Base-by-base conservation (phyloP, 306 rosid species). In the Acacia acuminata region DNA sequence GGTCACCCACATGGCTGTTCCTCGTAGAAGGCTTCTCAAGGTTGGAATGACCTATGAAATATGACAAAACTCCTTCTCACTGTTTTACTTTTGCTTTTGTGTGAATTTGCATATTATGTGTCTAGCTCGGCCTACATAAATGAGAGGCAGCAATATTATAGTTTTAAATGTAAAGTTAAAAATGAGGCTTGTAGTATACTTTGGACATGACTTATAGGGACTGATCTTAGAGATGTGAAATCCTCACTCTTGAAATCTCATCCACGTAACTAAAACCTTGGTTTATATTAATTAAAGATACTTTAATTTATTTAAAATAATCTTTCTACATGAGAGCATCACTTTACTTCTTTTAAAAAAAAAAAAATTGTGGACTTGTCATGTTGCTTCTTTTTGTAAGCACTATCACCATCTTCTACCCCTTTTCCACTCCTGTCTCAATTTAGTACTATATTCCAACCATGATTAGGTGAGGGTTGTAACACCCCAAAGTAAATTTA, bases 11-110 rank as follows among this genome's bases (percentile, higher is more conserved):
- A 61, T 92, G 85, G 88, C 88, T 5, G 86, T 92, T 51, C 94
- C 93, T 0, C 87, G 67, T 4, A 40, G 79, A 3, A 84, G 93
- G 86, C 94, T 94, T 89, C 88, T 92, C 68, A 90, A 87, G 87
- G 91, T 92, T 68, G 90, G 90, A 56, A 84, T 87, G 90, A 87
- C 90, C 11, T 87, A 87, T 34, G 86, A 87, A 79, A 76, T 87
- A 55, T 85, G 73, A 81, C 19, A 24, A n/a, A 7, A 8, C 9
- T 55, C 27, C 25, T 1, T 3, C 5, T 20, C 19, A 53, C n/a
- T 19, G 7, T 17, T 5, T 3, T 53, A 53, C n/a, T 19, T 19
- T 6, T 0, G 60, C 9, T 17, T 53, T 53, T 16, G n/a, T 16
- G 60, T 19, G 24, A 53, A 53, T 53, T 19, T 19, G n/a, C 60